phyloP scores from a whole-genome alignment of 1,284 basidiomycete species.

The Earliella scabrosa region DNA sequence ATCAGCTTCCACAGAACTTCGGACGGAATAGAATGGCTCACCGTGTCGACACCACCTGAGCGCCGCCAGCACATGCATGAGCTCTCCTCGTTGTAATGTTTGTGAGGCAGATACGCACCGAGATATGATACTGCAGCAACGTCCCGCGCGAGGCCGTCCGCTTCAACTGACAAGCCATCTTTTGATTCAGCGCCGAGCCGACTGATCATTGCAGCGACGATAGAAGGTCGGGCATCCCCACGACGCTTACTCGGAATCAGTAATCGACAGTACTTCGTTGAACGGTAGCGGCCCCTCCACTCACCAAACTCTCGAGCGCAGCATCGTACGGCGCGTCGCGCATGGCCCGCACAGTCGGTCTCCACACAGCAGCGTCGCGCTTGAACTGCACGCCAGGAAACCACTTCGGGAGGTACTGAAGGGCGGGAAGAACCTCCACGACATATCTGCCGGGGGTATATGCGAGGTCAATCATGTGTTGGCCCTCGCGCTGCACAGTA shows the following conservation, averaged over 20 bases:
- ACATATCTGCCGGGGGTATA: conserved; percentile 16
- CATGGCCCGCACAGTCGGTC: neutral
- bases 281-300: too few relatives aligned
- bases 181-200: too few relatives aligned
- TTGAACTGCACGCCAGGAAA: conserved; percentile 17
- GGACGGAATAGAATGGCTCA: neutral
- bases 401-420: conserved; percentile 32
- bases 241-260: neutral
- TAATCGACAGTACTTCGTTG: too few relatives aligned
- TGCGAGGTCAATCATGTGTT: too few relatives aligned
- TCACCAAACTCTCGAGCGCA: conserved; percentile 4
- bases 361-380: neutral
- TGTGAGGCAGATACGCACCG: too few relatives aligned
- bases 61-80: too few relatives aligned
- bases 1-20: neutral
- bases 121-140: too few relatives aligned
- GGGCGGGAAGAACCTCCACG: conserved; percentile 16
- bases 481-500: too few relatives aligned
- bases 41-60: neutral
- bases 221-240: neutral
- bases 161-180: too few relatives aligned
- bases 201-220: too few relatives aligned
- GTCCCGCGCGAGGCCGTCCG: too few relatives aligned
- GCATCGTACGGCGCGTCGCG: conserved; percentile 10
- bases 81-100: too few relatives aligned